Base-by-base conservation (phyloP, 2,329 filamentous ascomycete genomes). In the Westerdykella ornata region DNA sequence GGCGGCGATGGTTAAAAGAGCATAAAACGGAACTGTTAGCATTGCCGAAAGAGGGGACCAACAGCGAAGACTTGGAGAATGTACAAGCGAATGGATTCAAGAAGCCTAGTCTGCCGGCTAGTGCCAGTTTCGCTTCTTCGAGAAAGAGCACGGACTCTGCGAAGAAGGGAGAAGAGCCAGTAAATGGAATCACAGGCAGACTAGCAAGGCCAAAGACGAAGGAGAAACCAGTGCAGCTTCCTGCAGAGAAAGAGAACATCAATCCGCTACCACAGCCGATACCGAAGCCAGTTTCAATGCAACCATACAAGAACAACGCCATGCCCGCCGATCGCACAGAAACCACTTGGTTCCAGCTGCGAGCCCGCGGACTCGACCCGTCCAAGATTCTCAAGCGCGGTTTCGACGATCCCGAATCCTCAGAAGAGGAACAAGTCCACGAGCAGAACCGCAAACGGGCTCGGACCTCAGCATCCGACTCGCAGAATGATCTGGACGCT, bases 271-370 rank as follows among this genome's bases (percentile, higher is more conserved):
- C 22, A 26, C 22, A 26, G 7, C 7, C 22, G 22, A 11, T 11
- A 11, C 22, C 8, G 22, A 26, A 26, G 12, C 8, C 12, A 4
- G 22, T 26, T 11, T 11, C 7, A 11, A 26, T 26, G 22, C 22
- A 26, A 26, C 22, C 22, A 11, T 26, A 26, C 22, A 26, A 26
- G 22, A 26, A 26, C 22, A 2, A 26, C 22, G 22, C 22, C 22
- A 26, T 26, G 22, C 22, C 22, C 8, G 22, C 22, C 22, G 69
- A 72, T 51, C 68, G 67, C 3, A 75, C 72, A 0, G 63, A 68
- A 19, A 70, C 71, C 0, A 70, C 71, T 38, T 77, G 73, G 54
- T 77, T 76, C 60, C 60, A 66, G 33, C 60, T 76, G 20, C 71
- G 72, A 39, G 72, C 72, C 1, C 57, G 70, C 50, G 74, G 73